Evolutionary conservation across 768 basidiomycete species (phyloP).

Genomic region (Termitomyces bulborhizus): DNA sequence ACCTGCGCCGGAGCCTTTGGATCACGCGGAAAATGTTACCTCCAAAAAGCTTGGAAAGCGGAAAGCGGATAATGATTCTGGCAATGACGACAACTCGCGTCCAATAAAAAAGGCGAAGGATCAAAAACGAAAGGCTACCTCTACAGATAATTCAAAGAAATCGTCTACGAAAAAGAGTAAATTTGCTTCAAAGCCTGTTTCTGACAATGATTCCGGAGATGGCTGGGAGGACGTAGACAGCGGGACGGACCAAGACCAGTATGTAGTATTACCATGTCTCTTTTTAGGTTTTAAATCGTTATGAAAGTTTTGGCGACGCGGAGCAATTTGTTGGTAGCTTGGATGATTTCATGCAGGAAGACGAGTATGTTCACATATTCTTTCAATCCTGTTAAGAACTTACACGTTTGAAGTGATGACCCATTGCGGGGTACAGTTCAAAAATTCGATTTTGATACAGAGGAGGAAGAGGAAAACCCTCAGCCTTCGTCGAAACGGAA

Average conservation of each 20-base stretch:
- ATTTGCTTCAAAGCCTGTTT: conserved; percentile 12
- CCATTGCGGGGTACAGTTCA: conserved; percentile 42
- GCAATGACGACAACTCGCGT: conserved; percentile 24
- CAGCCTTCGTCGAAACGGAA: conserved; percentile 30
- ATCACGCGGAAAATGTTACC: conserved; percentile 31
- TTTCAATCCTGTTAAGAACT: not conserved
- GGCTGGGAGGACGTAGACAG: conserved; percentile 64
- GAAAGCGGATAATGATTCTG: conserved; percentile 44
- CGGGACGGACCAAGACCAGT: conserved; percentile 30
- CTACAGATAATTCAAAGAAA: conserved; percentile 18
- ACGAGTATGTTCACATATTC: conserved; percentile 28
- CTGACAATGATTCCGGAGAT: conserved; percentile 30
- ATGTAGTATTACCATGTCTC: not conserved
- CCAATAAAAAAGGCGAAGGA: conserved; percentile 46
- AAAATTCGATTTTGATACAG: conserved; percentile 62
- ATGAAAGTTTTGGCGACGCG: conserved; percentile 39
- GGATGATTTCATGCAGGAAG: conserved; percentile 45
- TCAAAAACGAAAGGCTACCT: conserved; percentile 18
- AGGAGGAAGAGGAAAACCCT: conserved; percentile 40
- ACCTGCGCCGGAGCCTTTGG: conserved; percentile 56
- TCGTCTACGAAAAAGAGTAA: conserved; percentile 16
- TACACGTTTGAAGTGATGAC: conserved; percentile 37
- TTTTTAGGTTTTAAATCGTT: conserved; percentile 5
- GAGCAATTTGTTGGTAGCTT: conserved; percentile 36
- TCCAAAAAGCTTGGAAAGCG: conserved; percentile 67